Evolutionary conservation across 164 flowering plant genomes (phyloP).

Genomic region (Magnolia changhungtana): DNA sequence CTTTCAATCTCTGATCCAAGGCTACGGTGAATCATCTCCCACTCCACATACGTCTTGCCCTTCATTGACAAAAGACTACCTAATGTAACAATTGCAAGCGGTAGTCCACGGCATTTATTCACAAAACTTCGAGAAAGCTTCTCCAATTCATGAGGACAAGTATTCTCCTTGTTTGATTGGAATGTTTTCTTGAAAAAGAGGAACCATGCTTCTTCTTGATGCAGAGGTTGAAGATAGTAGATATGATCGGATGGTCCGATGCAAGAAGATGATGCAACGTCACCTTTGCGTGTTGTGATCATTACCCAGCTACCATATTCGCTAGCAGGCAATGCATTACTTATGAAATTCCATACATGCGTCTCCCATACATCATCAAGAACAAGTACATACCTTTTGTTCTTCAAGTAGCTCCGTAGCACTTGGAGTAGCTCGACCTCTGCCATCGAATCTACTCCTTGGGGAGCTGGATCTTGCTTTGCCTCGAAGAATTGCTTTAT

Average conservation of each 20-base stretch:
- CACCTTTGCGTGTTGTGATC: conserved; percentile 27
- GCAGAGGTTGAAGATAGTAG: not conserved
- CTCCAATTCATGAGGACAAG: conserved; percentile 29
- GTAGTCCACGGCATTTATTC: too few species aligned
- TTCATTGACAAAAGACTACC: conserved; percentile 44
- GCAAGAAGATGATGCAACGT: not conserved
- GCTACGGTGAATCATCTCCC: conserved; percentile 33
- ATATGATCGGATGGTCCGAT: not conserved
- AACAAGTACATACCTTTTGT: conserved; percentile 21
- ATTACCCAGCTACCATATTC: conserved; percentile 28
- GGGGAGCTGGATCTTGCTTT: not conserved
- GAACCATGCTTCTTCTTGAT: conserved; percentile 29
- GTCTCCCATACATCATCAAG: conserved; percentile 38
- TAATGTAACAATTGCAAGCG: conserved; percentile 42
- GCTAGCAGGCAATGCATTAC: conserved; percentile 24
- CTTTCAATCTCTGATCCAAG: conserved; percentile 38
- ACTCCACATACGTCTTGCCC: conserved; percentile 22
- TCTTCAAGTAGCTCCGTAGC: not conserved
- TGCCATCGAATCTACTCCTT: not conserved
- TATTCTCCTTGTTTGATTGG: conserved; percentile 9
- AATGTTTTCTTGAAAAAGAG: conserved; percentile 40
- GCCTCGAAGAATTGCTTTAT: conserved; percentile 4
- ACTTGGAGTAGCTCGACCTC: not conserved
- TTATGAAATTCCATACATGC: conserved; percentile 23
- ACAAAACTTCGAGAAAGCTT: conserved; percentile 25